Evolutionary conservation across 495 filamentous ascomycete species (phyloP).

Genomic region (Extremus antarcticus): DNA sequence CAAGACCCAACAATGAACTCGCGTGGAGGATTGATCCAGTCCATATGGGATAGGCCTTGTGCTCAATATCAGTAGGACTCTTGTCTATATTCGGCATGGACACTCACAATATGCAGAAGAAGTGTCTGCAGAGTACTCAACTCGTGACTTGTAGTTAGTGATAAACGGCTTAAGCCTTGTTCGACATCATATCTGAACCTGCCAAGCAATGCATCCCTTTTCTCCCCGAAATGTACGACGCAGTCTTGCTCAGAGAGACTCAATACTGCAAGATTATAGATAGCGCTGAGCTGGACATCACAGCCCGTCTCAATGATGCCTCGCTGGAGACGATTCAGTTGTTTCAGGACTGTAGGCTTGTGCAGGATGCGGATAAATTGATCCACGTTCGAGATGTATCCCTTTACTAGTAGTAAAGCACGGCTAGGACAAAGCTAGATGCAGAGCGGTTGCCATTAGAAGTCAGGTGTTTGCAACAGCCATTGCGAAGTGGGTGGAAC

Average conservation of each 20-base stretch:
- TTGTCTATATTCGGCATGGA: background rate
- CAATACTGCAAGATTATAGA: background rate
- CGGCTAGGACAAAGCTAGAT: background rate
- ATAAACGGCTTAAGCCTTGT: background rate
- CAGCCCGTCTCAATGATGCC: background rate
- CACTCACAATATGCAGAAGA: background rate
- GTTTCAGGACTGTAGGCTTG: background rate
- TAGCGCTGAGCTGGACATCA: background rate
- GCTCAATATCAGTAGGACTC: background rate
- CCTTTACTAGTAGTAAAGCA: background rate
- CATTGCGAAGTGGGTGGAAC: background rate
- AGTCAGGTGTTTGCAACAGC: background rate
- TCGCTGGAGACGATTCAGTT: background rate
- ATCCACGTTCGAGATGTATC: background rate
- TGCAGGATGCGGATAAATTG: background rate
- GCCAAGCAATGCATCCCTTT: background rate
- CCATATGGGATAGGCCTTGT: background rate
- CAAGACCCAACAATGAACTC: slow-evolving; percentile 19
- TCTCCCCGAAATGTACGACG: background rate
- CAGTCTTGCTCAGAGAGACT: background rate
- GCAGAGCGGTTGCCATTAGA: background rate
- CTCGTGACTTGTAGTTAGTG: background rate
- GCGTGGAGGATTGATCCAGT: background rate
- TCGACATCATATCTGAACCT: background rate
- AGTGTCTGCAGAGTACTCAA: background rate